These are phyloP conservation scores for Boletus huronensis DNA, from an alignment of 768 basidiomycete species.

Conservation along the genomic window DNA sequence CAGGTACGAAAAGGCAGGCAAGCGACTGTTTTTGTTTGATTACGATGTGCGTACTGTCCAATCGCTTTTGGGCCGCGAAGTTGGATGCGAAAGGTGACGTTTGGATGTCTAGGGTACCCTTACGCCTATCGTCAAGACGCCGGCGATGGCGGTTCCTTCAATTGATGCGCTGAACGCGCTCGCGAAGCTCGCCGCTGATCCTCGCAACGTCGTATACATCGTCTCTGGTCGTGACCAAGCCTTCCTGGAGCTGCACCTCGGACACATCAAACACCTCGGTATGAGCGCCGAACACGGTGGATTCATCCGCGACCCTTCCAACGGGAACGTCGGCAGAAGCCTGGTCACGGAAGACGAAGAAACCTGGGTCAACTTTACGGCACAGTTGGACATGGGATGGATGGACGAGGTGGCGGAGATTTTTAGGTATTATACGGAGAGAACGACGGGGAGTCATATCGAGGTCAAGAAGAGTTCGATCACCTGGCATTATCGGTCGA, in stretches of 20 bases:
- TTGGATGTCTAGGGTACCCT: slow-evolving; percentile 73
- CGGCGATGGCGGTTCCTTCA: slow-evolving; percentile 83
- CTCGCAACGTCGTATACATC: slow-evolving; percentile 91
- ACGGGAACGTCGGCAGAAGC: slow-evolving; percentile 14
- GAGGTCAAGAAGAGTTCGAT: slow-evolving; percentile 97
- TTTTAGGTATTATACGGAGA: slow-evolving; percentile 94
- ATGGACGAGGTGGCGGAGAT: slow-evolving; percentile 94
- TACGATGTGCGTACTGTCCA: slow-evolving; percentile 69
- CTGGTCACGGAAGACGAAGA: slow-evolving; percentile 20
- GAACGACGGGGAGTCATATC: slow-evolving; percentile 94
- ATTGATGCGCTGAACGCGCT: slow-evolving; percentile 71
- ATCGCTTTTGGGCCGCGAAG: neutral
- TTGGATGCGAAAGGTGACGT: neutral
- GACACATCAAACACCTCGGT: slow-evolving; percentile 76
- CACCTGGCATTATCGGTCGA: slow-evolving; percentile 94
- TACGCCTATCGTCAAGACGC: slow-evolving; percentile 93
- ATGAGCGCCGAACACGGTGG: slow-evolving; percentile 96
- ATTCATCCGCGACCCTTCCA: slow-evolving; percentile 77
- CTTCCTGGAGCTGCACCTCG: slow-evolving; percentile 90
- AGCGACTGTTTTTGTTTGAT: slow-evolving; percentile 90
- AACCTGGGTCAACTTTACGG: slow-evolving; percentile 85
- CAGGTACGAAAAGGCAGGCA: slow-evolving; percentile 66
- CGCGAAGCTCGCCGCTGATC: slow-evolving; percentile 66
- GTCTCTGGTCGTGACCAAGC: slow-evolving; percentile 93
- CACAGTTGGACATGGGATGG: slow-evolving; percentile 94